Conservation (phyloP, 352 stramenopile species). For the Phytopythium delawarense region DNA sequence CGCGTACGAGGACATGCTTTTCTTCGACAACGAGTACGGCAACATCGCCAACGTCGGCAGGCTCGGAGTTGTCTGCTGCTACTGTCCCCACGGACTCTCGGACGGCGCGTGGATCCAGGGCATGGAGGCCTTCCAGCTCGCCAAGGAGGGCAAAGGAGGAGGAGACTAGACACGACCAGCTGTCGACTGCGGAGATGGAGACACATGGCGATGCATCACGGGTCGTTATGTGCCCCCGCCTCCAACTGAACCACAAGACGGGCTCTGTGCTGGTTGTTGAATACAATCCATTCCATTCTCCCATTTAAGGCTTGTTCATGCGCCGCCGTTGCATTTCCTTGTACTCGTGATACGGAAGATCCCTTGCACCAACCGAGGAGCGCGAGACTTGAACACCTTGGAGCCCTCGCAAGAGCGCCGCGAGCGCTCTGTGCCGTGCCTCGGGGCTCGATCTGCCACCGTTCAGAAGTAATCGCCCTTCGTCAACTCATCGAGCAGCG, state of each 20-base stretch:
- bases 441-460: slow-evolving; percentile 5
- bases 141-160: slow-evolving; percentile 18
- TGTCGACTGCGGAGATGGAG: neutral
- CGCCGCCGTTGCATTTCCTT: slow-evolving; percentile 4
- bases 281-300: too few species aligned
- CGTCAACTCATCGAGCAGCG: neutral
- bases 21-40: slow-evolving; percentile 93
- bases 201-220: neutral
- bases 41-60: slow-evolving; percentile 70
- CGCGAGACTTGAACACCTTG: neutral
- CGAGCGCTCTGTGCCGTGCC: slow-evolving; percentile 1
- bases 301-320: neutral
- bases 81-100: slow-evolving; percentile 75
- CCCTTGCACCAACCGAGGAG: neutral
- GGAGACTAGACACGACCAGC: neutral
- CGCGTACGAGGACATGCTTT: slow-evolving; percentile 94
- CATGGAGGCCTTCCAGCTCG: slow-evolving; percentile 62
- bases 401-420: neutral
- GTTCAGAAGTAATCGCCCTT: too few species aligned
- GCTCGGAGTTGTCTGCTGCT: slow-evolving; percentile 73
- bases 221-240: neutral
- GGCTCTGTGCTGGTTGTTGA: too few species aligned
- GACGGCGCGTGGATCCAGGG: slow-evolving; percentile 59
- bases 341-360: slow-evolving; percentile 9
- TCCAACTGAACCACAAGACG: too few species aligned